phyloP scores from a whole-genome alignment of 768 basidiomycete species.

The Pleurotus ostreatus region DNA sequence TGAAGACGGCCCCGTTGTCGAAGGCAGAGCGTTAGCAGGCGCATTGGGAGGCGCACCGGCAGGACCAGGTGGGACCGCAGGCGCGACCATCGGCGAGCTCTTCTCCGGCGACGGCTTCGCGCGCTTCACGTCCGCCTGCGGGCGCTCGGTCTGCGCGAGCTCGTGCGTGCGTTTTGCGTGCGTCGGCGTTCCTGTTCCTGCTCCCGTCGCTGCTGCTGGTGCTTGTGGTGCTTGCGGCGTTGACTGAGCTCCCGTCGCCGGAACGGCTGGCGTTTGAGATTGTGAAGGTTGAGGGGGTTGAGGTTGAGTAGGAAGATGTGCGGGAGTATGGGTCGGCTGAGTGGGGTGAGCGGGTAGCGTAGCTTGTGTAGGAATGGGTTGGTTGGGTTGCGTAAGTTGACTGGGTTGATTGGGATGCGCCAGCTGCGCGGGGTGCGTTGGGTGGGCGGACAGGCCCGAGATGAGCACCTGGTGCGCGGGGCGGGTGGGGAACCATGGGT shows the following conservation, averaged over 20 bases:
- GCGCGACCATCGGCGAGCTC: not conserved
- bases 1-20: conserved; percentile 10
- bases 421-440: not conserved
- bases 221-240: too few relatives aligned
- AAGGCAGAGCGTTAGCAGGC: conserved; percentile 15
- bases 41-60: not conserved
- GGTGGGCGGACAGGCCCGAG: conserved; percentile 40
- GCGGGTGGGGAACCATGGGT: conserved; percentile 56
- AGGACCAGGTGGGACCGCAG: not conserved
- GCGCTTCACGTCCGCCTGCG: not conserved
- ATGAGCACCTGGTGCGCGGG: conserved; percentile 42
- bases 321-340: too few relatives aligned
- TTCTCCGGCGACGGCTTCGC: not conserved
- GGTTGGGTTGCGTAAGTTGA: too few relatives aligned
- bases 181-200: too few relatives aligned
- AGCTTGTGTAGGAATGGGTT: not conserved
- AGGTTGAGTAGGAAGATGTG: too few relatives aligned
- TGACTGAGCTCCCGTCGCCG: too few relatives aligned
- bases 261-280: too few relatives aligned
- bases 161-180: not conserved
- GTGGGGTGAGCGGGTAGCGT: too few relatives aligned
- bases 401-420: too few relatives aligned
- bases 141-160: not conserved
- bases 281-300: too few relatives aligned
- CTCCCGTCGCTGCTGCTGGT: too few relatives aligned